Base-by-base conservation (phyloP, 345 rosid species). In the Mercurialis annua region DNA sequence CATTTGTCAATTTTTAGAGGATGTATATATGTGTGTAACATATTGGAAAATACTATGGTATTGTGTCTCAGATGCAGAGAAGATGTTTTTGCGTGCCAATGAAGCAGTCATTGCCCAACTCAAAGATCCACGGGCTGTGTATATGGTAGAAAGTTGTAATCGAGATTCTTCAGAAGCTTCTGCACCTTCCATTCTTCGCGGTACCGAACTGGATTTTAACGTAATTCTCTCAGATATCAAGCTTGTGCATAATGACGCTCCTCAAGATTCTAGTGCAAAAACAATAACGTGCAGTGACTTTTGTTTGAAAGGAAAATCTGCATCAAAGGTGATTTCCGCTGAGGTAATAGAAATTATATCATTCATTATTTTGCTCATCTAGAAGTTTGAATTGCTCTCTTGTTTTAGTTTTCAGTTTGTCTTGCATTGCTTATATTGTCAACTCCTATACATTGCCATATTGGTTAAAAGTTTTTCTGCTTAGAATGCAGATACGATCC, bases 401-500 rank as follows among this genome's bases (percentile, higher is more conserved):
- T 64, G 31, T 33, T 68, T 49, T 49, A 49, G 21, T 40, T 40
- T 40, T 40, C 46, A 27, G 60, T 38, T 68, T 62, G 43, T 46
- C 30, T 77, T 62, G 38, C 58, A 40, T 16, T 53, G 62, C 46
- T 50, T 50, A 55, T 44, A 2, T 9, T n/a, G 56, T 59, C 31
- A 65, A 18, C 47, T 40, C 50, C 42, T 15, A 29, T 5, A 33
- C 14, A 44, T 72, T 68, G 26, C 73, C 56, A 31, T 64, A 59
- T 73, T 81, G 64, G 50, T 74, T 47, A 79, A 72, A 65, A 49
- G 18, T 69, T 77, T 81, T 70, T 79, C 67, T 77, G 68, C 86
- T 64, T 86, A 90, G 98, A 82, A 70, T 87, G 98, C 94, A 93
- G 97, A 88, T 76, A 70, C 62, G 78, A 75, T 93, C 82, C 88